Evolutionary conservation across 768 basidiomycete genomes (phyloP).

Genomic region (Boletus huronensis): DNA sequence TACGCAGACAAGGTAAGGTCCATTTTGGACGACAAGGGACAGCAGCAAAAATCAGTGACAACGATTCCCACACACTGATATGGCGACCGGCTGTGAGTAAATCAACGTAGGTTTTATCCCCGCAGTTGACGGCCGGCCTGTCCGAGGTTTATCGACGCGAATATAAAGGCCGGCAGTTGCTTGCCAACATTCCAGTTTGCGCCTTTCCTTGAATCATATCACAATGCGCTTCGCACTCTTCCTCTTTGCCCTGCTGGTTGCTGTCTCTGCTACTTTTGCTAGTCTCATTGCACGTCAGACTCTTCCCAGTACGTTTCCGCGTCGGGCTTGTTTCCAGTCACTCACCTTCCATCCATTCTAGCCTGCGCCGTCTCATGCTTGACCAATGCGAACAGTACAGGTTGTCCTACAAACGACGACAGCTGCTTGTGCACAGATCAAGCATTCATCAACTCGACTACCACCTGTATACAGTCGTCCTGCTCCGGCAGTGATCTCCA

Average conservation of each 20-base stretch:
- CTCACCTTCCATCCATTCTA: conserved; percentile 20
- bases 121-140: no score
- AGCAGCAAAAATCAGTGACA: neutral
- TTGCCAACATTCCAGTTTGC: neutral
- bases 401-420: conserved; percentile 49
- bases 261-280: conserved; percentile 16
- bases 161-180: neutral
- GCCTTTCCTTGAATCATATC: neutral
- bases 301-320: conserved; percentile 21
- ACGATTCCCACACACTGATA: neutral
- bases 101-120: no score
- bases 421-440: conserved; percentile 53
- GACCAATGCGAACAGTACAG: conserved; percentile 37
- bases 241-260: conserved; percentile 13
- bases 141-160: neutral
- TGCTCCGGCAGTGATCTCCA: conserved; percentile 49
- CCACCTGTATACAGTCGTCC: conserved; percentile 44
- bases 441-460: conserved; percentile 44
- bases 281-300: conserved; percentile 18
- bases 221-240: conserved; percentile 18
- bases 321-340: neutral
- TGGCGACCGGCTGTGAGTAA: neutral
- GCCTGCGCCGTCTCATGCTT: conserved; percentile 55
- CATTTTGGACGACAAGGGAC: neutral
- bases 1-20: neutral